These are phyloP conservation scores for Cryptococcus jaspeensis DNA, from an alignment of 1,284 basidiomycete species.

Conservation along the genomic window DNA sequence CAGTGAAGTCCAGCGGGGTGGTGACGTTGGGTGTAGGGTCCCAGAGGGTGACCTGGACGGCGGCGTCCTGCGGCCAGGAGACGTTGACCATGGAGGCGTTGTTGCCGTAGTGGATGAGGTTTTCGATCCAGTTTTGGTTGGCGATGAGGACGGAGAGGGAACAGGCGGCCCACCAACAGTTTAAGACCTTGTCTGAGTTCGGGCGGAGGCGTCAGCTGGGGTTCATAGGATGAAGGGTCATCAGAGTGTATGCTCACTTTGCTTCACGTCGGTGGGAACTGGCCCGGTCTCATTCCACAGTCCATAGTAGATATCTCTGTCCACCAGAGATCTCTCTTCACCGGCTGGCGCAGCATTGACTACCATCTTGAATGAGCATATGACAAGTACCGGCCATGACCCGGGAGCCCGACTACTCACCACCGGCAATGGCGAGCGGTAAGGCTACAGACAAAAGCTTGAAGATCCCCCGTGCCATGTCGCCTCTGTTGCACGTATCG, in stretches of 20 bases:
- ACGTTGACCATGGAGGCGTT: constrained; percentile 7
- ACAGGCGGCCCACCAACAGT: constrained; percentile 35
- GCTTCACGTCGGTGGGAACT: constrained; percentile 21
- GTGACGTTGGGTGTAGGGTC: constrained; percentile 15
- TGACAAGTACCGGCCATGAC: no score
- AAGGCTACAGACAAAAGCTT: no score
- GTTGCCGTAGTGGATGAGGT: constrained; percentile 24
- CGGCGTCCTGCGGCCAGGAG: constrained; percentile 11
- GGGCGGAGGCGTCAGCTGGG: neutral
- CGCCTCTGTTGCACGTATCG: no score
- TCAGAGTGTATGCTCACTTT: constrained; percentile 18
- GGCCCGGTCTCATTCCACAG: constrained; percentile 25
- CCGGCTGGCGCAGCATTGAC: neutral
- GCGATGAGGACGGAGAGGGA: constrained; percentile 25
- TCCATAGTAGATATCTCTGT: constrained; percentile 5
- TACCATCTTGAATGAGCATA: no score
- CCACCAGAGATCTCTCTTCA: neutral
- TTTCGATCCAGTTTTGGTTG: constrained; percentile 23
- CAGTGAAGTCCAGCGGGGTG: constrained; percentile 7
- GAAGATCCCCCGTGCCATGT: no score
- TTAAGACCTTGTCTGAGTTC: constrained; percentile 18
- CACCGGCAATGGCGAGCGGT: no score
- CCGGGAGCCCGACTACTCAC: no score
- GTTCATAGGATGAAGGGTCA: neutral
- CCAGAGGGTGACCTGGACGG: constrained; percentile 22